phyloP scores from a whole-genome alignment of 2,329 filamentous ascomycete genomes.

The Alternaria gaisen region DNA sequence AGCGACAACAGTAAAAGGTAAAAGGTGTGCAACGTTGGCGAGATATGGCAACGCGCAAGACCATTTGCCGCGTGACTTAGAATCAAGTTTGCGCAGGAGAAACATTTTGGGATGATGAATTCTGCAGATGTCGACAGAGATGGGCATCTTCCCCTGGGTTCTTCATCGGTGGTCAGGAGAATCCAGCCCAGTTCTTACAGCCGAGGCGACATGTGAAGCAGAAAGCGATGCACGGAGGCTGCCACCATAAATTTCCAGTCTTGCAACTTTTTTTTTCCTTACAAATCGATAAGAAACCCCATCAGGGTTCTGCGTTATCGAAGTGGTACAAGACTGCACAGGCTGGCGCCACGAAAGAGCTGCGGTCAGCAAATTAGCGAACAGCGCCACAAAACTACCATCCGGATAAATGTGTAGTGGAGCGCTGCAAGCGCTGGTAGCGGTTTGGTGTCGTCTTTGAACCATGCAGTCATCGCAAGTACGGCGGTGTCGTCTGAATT shows the following conservation, averaged over 20 bases:
- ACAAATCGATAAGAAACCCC: not conserved
- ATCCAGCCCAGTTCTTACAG: not conserved
- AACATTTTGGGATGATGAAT: accelerated
- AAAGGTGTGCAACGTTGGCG: not conserved
- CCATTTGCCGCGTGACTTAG: not conserved
- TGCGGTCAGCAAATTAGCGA: slow-evolving; percentile 1
- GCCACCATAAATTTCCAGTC: not conserved
- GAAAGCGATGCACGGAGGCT: not conserved
- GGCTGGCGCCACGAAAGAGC: not conserved
- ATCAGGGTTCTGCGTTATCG: not conserved
- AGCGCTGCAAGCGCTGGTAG: not conserved
- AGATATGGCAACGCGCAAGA: not conserved
- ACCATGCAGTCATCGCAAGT: not conserved
- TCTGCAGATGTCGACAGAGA: not conserved
- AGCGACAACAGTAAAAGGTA: not conserved
- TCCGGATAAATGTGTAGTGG: not conserved
- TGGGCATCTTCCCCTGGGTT: not conserved
- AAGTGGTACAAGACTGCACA: not conserved
- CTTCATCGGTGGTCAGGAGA: not conserved
- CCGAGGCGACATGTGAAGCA: not conserved
- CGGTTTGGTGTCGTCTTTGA: not conserved
- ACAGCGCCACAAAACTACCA: not conserved
- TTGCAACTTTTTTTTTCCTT: not conserved
- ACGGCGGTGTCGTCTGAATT: not conserved
- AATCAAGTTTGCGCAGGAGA: not conserved